Conservation (phyloP, 495 filamentous ascomycete genomes). For the Xylaria acuta region DNA sequence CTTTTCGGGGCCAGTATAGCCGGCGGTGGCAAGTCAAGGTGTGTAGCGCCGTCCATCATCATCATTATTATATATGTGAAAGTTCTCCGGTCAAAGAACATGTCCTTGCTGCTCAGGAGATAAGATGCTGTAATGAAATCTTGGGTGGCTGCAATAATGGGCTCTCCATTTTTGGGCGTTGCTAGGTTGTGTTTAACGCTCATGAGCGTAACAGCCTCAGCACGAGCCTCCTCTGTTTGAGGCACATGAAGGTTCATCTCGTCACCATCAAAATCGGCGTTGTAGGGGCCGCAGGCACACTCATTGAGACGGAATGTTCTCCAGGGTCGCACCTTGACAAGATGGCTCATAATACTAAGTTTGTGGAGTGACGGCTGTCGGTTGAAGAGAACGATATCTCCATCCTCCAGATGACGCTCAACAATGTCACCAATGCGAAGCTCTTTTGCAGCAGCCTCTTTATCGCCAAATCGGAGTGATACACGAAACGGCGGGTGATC, state of each 20-base stretch:
- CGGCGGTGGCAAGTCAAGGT: constrained; percentile 86
- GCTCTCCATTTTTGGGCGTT: constrained; percentile 96
- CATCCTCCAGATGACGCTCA: constrained; percentile 92
- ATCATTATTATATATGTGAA: constrained; percentile 91
- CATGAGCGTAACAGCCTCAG: constrained; percentile 96
- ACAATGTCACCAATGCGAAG: constrained; percentile 86
- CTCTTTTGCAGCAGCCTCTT: constrained; percentile 68
- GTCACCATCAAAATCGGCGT: constrained; percentile 98
- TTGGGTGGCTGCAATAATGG: constrained; percentile 96
- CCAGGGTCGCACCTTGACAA: constrained; percentile 91
- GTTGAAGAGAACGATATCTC: constrained; percentile 97
- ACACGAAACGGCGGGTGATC: constrained; percentile 62
- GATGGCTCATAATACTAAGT: constrained; percentile 94
- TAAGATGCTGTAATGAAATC: constrained; percentile 98
- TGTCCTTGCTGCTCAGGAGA: constrained; percentile 88
- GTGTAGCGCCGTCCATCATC: constrained; percentile 84
- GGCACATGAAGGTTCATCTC: constrained; percentile 99
- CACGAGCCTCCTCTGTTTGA: constrained; percentile 94
- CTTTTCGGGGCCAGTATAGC: constrained; percentile 82
- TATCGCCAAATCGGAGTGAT: constrained; percentile 75
- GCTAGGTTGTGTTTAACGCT: constrained; percentile 95
- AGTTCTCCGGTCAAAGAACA: constrained; percentile 83
- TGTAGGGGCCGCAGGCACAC: constrained; percentile 97
- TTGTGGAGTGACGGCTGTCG: constrained; percentile 98
- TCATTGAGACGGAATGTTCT: constrained; percentile 97